Evolutionary conservation across 2,329 filamentous ascomycete species (phyloP).

Genomic region (Bipolaris bicolor): DNA sequence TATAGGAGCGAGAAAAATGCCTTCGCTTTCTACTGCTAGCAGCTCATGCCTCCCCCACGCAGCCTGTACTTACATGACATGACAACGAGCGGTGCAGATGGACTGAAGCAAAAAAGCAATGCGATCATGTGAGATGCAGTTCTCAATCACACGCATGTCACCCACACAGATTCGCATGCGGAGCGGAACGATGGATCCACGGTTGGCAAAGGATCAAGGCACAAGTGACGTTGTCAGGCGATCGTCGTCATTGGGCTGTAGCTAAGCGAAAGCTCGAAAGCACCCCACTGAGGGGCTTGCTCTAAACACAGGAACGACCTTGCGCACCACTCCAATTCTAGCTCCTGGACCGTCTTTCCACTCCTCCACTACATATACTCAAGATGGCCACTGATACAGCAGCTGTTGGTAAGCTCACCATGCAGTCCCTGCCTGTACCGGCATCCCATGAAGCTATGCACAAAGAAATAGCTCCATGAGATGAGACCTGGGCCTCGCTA

Average conservation of each 20-base stretch:
- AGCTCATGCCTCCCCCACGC: not conserved
- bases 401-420: conserved; percentile 35
- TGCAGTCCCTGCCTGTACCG: not conserved
- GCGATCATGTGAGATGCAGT: too few relatives aligned
- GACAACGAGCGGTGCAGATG: not conserved
- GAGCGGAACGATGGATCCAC: conserved; percentile 1
- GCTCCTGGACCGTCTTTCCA: conserved; percentile 29
- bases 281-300: conserved; percentile 43
- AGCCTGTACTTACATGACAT: not conserved
- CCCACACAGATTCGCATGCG: conserved; percentile 11
- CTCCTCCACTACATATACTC: conserved; percentile 27
- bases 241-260: conserved; percentile 37
- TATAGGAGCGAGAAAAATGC: not conserved
- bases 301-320: conserved; percentile 40
- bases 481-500: conserved; percentile 16
- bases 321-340: conserved; percentile 32
- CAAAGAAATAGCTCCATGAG: conserved; percentile 11
- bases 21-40: not conserved
- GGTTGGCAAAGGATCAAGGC: conserved; percentile 6
- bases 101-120: not conserved
- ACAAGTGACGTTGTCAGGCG: conserved; percentile 17
- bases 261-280: conserved; percentile 33
- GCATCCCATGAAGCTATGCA: not conserved
- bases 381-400: conserved; percentile 45
- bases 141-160: not conserved